Base-by-base conservation (phyloP, 371 early-diverging fungal genomes). In the Capillidium rhysosporum region DNA sequence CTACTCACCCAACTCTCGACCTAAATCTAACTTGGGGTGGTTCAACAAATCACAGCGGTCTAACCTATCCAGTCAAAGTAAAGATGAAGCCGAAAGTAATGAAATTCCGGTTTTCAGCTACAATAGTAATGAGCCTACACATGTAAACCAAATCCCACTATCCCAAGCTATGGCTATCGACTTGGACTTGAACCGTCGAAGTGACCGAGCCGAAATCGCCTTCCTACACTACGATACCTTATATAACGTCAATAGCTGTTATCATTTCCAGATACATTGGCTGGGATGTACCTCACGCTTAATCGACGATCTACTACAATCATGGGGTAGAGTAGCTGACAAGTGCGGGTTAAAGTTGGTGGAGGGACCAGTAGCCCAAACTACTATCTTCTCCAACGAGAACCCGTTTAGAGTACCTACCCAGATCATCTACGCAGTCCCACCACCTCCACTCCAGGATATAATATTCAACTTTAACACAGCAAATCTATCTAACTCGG, bases 211-310 rank as follows among this genome's bases (percentile, higher is more conserved):
- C 23, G 94, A 97, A 63, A 74, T 76, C 1, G 93, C 90, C 0
- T 67, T 83, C 39, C 65, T 97, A 30, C 93, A 95, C 59, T 84
- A 87, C 59, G 94, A 95, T 61, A 79, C 88, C 0, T 68, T 84
- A 9, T 89, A 94, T 65, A 92, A 91, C 57, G 76, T 89, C 23
- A 65, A 65, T 54, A 79, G 80, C 49, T 87, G 87, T 64, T 95
- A 85, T 58, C 95, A 95, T 55, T 82, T 95, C 51, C 87, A 91
- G 59, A 62, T 97, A 23, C 84, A 91, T 63, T 97, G 98, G 98
- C 68, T 95, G 5, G 87, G 86, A 25, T 95, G 96, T 62, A 90
- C 92, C 1, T 84, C 92, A 3, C 72, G 85, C 26, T 65, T 91
- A 20, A 78, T 97, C 18, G 89, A 93, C 54, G 92, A 93, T 54